Conservation (phyloP, 164 flowering plant genomes). For the Dillenia turbinata region DNA sequence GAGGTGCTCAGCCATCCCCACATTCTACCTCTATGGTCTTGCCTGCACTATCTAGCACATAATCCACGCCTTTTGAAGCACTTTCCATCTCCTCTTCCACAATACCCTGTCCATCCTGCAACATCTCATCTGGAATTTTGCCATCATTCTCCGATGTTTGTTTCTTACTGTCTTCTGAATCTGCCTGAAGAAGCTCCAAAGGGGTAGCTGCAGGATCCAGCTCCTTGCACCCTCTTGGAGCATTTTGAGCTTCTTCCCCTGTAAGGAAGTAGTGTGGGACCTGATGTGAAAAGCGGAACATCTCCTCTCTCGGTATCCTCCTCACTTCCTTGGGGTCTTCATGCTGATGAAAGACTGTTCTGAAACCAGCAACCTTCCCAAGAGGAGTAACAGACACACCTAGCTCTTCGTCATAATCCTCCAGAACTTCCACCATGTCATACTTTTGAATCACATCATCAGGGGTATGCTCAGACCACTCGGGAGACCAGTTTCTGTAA, state of each 20-base stretch:
- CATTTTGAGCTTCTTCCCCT: conserved; percentile 47
- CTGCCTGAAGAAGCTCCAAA: conserved; percentile 42
- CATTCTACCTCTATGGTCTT: too few relatives aligned
- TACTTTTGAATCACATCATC: conserved; percentile 48
- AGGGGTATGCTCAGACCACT: conserved; percentile 50
- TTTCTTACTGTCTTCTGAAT: conserved; percentile 16
- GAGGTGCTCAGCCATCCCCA: too few relatives aligned
- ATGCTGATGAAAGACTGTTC: conserved; percentile 36
- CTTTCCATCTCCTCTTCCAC: too few relatives aligned
- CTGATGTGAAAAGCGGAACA: conserved; percentile 63
- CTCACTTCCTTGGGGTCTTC: conserved; percentile 23
- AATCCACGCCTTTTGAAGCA: too few relatives aligned
- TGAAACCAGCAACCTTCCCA: conserved; percentile 43
- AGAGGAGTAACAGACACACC: conserved; percentile 45
- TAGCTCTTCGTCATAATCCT: conserved; percentile 37
- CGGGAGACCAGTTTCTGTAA: conserved; percentile 55
- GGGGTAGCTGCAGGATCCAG: conserved; percentile 68
- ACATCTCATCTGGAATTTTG: background rate
- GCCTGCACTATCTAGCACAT: too few relatives aligned
- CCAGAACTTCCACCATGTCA: conserved; percentile 61
- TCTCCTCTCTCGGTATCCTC: conserved; percentile 44
- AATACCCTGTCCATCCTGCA: too few relatives aligned
- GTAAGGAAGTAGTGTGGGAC: conserved; percentile 48
- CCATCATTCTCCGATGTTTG: conserved; percentile 1
- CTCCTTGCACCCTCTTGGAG: conserved; percentile 51